These are phyloP conservation scores for Epichloe festucae DNA, from an alignment of 2,329 filamentous ascomycete species.

Conservation along the genomic window DNA sequence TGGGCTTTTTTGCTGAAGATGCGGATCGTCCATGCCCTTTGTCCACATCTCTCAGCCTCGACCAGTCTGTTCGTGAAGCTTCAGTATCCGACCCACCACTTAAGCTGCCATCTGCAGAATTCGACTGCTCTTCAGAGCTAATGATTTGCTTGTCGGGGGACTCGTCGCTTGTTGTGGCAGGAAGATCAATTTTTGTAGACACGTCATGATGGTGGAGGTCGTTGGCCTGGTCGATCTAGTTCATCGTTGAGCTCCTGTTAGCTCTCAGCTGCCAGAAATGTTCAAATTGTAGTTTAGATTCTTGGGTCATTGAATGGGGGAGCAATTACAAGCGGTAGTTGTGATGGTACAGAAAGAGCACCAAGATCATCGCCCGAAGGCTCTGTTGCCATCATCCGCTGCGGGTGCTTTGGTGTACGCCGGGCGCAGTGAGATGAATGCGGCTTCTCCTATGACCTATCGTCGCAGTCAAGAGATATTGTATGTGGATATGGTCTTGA, in stretches of 20 bases:
- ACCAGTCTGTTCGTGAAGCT: slow-evolving; percentile 45
- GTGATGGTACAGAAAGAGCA: slow-evolving; percentile 38
- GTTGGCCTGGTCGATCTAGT: slow-evolving; percentile 25
- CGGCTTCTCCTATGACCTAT: slow-evolving; percentile 2
- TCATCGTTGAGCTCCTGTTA: not conserved
- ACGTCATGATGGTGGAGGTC: slow-evolving; percentile 31
- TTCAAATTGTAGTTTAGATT: not conserved
- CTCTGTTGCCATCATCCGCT: slow-evolving; percentile 54
- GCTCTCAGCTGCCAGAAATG: not conserved
- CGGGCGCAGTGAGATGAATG: slow-evolving; percentile 17
- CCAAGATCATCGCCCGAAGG: slow-evolving; percentile 39
- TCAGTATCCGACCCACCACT: slow-evolving; percentile 70
- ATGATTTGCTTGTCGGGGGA: slow-evolving; percentile 43
- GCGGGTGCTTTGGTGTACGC: slow-evolving; percentile 13
- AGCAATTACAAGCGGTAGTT: slow-evolving; percentile 29
- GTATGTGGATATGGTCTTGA: not conserved
- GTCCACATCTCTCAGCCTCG: slow-evolving; percentile 41
- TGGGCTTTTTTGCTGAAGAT: slow-evolving; percentile 59
- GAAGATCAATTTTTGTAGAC: slow-evolving; percentile 34
- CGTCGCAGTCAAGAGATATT: slow-evolving; percentile 8
- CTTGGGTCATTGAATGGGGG: not conserved
- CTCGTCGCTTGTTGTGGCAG: slow-evolving; percentile 31
- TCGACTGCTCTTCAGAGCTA: slow-evolving; percentile 44
- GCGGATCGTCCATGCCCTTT: slow-evolving; percentile 45
- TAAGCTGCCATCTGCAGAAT: slow-evolving; percentile 53